Percentiles rank a stretch among this genome's conserved stretches.
Conservation (phyloP, 306 rosid species). For the Prunus campanulata region DNA sequence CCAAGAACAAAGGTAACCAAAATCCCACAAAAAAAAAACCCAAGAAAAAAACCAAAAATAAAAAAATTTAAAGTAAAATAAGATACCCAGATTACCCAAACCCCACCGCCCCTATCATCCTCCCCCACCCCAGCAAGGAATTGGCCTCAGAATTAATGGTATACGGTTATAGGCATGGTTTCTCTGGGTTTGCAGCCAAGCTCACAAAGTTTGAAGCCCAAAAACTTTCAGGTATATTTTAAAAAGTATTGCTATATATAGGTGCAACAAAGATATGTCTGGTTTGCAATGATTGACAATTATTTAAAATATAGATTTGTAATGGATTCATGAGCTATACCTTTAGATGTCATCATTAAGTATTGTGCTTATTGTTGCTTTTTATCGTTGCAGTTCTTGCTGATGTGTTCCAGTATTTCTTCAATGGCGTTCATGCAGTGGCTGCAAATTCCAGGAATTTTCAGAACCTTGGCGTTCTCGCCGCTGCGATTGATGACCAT, state of each 20-base stretch:
- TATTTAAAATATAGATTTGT: background rate
- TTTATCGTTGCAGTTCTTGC: background rate
- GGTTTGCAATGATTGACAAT: background rate
- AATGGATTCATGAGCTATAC: background rate
- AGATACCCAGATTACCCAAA: no score
- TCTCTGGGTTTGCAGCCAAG: slow-evolving; percentile 16
- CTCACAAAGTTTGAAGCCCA: slow-evolving; percentile 13
- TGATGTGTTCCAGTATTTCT: background rate
- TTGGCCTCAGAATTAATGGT: slow-evolving; percentile 27
- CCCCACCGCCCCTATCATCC: no score
- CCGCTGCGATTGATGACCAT: background rate
- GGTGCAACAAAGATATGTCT: background rate
- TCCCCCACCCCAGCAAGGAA: slow-evolving; percentile 2
- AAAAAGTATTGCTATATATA: background rate
- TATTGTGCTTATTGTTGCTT: background rate
- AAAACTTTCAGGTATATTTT: background rate
- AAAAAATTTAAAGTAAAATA: no score
- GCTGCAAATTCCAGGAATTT: background rate
- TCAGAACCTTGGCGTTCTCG: background rate
- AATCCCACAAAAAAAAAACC: no score
- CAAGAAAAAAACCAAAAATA: no score
- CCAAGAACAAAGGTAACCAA: no score
- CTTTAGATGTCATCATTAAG: background rate
- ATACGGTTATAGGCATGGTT: slow-evolving; percentile 35
- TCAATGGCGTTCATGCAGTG: background rate